These are phyloP conservation scores for Ogataea henricii DNA, from an alignment of 805 yeast genomes.

Conservation along the genomic window DNA sequence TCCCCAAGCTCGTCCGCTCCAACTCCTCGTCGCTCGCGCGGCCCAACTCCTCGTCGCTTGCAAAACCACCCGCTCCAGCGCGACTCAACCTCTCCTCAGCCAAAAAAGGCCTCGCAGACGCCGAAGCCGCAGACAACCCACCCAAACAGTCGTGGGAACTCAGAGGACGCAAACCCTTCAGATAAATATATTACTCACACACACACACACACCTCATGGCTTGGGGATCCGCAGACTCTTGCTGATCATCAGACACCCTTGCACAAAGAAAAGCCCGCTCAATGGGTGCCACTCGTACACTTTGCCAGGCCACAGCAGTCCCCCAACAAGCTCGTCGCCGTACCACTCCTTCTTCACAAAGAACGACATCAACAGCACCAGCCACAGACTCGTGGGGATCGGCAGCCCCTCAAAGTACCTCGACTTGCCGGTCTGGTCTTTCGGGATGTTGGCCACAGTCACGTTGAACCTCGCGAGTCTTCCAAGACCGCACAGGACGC, in stretches of 20 bases:
- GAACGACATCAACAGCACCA: constrained; percentile 73
- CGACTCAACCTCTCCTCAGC: constrained; percentile 22
- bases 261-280: constrained; percentile 61
- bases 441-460: constrained; percentile 89
- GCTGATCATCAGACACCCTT: constrained; percentile 90
- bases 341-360: constrained; percentile 54
- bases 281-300: constrained; percentile 76
- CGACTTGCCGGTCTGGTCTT: constrained; percentile 83
- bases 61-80: constrained; percentile 2
- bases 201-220: constrained; percentile 50
- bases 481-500: constrained; percentile 91
- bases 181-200: too few species aligned
- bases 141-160: constrained; percentile 25
- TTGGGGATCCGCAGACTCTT: constrained; percentile 91
- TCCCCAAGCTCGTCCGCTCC: constrained; percentile 18
- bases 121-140: not conserved
- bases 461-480: constrained; percentile 95
- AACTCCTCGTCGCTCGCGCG: constrained; percentile 10
- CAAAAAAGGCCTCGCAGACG: constrained; percentile 1
- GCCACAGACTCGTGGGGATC: constrained; percentile 80
- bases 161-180: constrained; percentile 30
- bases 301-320: constrained; percentile 55
- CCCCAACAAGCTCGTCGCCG: constrained; percentile 61
- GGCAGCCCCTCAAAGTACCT: constrained; percentile 96
- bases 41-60: too few species aligned